phyloP scores from a whole-genome alignment of 441 rosid genomes.

The Adansonia madagascariensis region DNA sequence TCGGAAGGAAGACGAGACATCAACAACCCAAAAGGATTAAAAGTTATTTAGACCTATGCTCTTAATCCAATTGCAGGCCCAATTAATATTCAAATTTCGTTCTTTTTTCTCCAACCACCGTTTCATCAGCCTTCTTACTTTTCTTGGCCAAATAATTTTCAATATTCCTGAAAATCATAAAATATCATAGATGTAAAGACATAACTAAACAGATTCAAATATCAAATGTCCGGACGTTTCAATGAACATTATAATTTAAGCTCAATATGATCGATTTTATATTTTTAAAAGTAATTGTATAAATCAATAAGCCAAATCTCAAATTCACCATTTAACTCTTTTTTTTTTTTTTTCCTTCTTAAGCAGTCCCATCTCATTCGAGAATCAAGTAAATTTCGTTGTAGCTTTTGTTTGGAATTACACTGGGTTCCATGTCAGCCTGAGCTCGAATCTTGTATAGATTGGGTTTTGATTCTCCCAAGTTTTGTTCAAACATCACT shows the following conservation, averaged over 20 bases:
- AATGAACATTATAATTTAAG: too few relatives aligned
- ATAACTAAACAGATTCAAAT: too few relatives aligned
- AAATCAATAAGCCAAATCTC: too few relatives aligned
- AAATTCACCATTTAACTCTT: neutral
- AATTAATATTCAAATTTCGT: neutral
- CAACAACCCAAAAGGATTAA: neutral
- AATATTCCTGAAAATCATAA: neutral
- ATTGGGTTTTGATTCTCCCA: neutral
- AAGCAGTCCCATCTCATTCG: too few relatives aligned
- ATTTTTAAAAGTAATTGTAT: too few relatives aligned
- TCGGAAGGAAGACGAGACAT: too few relatives aligned
- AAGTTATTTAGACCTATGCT: neutral
- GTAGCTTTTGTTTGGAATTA: neutral
- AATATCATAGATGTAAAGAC: too few relatives aligned
- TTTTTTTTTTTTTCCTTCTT: too few relatives aligned
- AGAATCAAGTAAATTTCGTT: too few relatives aligned
- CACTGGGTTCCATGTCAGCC: neutral
- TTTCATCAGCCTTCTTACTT: too few relatives aligned
- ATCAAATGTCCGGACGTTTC: too few relatives aligned
- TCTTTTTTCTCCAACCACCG: neutral
- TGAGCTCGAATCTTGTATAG: neutral
- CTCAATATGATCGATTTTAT: too few relatives aligned
- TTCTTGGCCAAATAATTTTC: neutral
- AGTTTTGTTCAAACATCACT: neutral
- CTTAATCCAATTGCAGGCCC: neutral